Evolutionary conservation across 192 early-diverging fungal species (phyloP), one percentile per base, ranked within the genome.

Genomic region (Backusella morwellensis): DNA sequence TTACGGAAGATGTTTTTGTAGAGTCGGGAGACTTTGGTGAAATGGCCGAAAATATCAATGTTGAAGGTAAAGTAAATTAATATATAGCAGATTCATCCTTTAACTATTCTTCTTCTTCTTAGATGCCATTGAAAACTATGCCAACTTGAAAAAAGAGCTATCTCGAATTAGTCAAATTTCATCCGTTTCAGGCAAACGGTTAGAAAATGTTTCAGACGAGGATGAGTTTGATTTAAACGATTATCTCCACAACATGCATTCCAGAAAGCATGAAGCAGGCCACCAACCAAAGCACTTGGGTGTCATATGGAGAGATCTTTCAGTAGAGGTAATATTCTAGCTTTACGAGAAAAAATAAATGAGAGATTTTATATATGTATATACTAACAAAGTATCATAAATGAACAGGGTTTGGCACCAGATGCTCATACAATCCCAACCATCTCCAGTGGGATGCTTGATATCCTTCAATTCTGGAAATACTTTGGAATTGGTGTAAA

Each of bases 371-470:
- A 32, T 32, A 32, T 2, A 29, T 29, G 1, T 29, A 32, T 32
- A 32, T 3, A 32, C 32, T 32, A 32, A 32, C 32, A 32, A 32
- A 32, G 3, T 32, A 32, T 32, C 32, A 32, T 32, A 32, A 32
- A 32, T 32, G 32, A 32, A 32, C 2, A 50, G 80, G 80, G 80
- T 32, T n/a, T 77, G 19, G 71, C 52, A 9, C 75, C 80, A 9
- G 80, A 77, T 67, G 75, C 80, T 14, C 72, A 73, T 29, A 73
- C 75, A 9, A 77, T 81, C 12, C 38, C 75, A 6, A 81, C 75
- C 11, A 56, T 74, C 15, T 17, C 72, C 6, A 72, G 38, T 35
- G 71, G 72, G 1, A 26, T 38, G 3, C 41, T 52, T 0, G 17
- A 38, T 32, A 70, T 41, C 0, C 6, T 42, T n/a, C 21, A 38